Base-by-base conservation (phyloP, 2,329 filamentous ascomycete species). In the Aspergillus bombycis region DNA sequence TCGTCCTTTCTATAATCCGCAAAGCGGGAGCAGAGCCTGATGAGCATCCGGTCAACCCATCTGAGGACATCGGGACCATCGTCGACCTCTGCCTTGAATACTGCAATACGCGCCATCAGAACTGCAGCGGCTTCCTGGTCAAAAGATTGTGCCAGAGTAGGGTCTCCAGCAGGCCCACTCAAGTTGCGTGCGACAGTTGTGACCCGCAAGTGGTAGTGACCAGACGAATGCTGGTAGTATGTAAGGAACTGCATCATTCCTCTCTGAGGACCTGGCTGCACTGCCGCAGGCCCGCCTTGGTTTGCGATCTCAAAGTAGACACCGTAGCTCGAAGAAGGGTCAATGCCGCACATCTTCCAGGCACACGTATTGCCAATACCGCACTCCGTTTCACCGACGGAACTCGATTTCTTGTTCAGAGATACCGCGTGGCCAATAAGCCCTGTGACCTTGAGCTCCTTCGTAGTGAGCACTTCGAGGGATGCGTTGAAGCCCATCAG, bases 311-410 rank as follows among this genome's bases (percentile, higher is more conserved):
- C 95, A 72, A 98, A 99, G 81, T 98, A 99, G 67, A 99, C 87
- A 65, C 93, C 95, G 73, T 98, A 98, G 73, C 93, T 97, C 36
- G 95, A 89, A 61, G 89, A 91, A 12, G 95, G 95, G 72, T 98
- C 94, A 70, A 99, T 97, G 70, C 93, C 94, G 74, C 95, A 98
- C 94, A 99, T 97, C 82, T 99, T 99, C 95, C 95, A 99, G 3
- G 94, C 94, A 79, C 94, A 98, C 0, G 95, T 99, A 77, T 98
- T 98, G 68, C 95, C 95, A 71, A 99, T 97, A 74, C 95, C 95
- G 72, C 94, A 97, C 77, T 99, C 95, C 0, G 95, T 98, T 82
- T 99, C 95, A 59, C 95, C 95, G 14, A 99, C 95, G 1, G 93
- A 97, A 10, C 91, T 91, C 0, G 95, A 98, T 77, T 99, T 99